Base-by-base conservation (phyloP, 108 stramenopile species). In the Licmophora abbreviata region DNA sequence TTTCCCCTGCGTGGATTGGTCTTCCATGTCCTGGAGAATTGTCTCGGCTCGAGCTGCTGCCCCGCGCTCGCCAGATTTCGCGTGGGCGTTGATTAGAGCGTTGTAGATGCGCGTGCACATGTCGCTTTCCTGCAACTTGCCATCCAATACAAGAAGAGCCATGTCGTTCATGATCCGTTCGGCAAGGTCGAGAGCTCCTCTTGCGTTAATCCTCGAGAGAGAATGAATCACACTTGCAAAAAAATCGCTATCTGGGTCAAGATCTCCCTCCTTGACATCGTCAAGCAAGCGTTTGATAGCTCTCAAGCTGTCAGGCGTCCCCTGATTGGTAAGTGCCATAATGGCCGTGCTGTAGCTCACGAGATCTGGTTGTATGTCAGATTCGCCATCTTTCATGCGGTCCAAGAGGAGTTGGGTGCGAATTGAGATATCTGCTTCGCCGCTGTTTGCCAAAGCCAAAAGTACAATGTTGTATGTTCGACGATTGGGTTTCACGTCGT, bases 301-400 rank as follows among this genome's bases (percentile, higher is more conserved):
- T 8, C 48, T 35, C 21, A 58, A 9, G 15, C 25, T 25, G 21
- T 40, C 38, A 15, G 3, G 15, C 18, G 18, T 20, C 15, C 44
- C 3, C 14, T 46, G 20, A n/a, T 46, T 46, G 3, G 44, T 59
- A 43, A 52, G 70, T 14, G 76, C 72, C 53, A 68, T 73, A 31
- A 78, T 51, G 0, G 58, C 62, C 12, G 66, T 44, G 33, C 73
- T 78, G 56, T 66, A 78, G 42, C 68, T 67, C 9, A 73, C 20
- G 1, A 58, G 58, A 36, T 69, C 66, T 8, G 71, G 76, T n/a
- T 44, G 26, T 14, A 69, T 50, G 3, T 3, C 21, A 24, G 23
- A 4, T 2, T 24, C 26, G 14, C 44, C 25, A 3, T 46, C 31
- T 4, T 18, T 15, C 40, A 56, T 56, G 1, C n/a, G 11, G 2